Conservation (phyloP, 1,284 basidiomycete genomes). For the Phylloboletellus chloephorus region DNA sequence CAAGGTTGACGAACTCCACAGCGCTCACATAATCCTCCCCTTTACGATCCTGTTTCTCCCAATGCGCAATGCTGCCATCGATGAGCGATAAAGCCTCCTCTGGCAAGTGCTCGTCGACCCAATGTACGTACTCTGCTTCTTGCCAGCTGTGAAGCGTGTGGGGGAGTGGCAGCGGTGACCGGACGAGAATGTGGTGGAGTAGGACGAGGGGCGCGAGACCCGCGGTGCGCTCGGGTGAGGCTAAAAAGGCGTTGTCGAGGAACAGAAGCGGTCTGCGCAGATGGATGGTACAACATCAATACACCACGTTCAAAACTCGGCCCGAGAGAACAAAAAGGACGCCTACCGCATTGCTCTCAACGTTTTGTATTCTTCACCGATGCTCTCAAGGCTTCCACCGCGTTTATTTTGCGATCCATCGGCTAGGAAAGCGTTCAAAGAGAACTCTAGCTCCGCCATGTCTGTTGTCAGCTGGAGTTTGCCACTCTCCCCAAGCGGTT, state of each 20-base stretch:
- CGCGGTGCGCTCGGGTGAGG: constrained; percentile 58
- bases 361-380: constrained; percentile 77
- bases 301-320: too few species aligned
- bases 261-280: constrained; percentile 73
- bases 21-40: constrained; percentile 43
- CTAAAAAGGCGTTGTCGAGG: constrained; percentile 68
- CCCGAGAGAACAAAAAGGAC: neutral
- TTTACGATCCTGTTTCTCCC: constrained; percentile 61
- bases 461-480: constrained; percentile 91
- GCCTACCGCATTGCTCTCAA: constrained; percentile 76
- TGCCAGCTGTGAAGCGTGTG: constrained; percentile 88
- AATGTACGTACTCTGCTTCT: constrained; percentile 86
- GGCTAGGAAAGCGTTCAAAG: constrained; percentile 71
- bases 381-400: constrained; percentile 58
- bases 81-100: constrained; percentile 68
- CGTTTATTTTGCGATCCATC: constrained; percentile 54
- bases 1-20: constrained; percentile 58
- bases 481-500: constrained; percentile 82
- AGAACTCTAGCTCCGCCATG: constrained; percentile 94
- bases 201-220: constrained; percentile 80
- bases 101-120: constrained; percentile 75
- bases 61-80: constrained; percentile 63
- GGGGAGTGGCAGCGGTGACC: constrained; percentile 78
- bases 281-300: constrained; percentile 6
- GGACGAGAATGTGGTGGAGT: constrained; percentile 88